A percentile compares a stretch with the other conserved stretches of the same genome.
These are phyloP conservation scores for Synchytrium microbalum DNA, from an alignment of 371 early-diverging fungal species.

Conservation along the genomic window DNA sequence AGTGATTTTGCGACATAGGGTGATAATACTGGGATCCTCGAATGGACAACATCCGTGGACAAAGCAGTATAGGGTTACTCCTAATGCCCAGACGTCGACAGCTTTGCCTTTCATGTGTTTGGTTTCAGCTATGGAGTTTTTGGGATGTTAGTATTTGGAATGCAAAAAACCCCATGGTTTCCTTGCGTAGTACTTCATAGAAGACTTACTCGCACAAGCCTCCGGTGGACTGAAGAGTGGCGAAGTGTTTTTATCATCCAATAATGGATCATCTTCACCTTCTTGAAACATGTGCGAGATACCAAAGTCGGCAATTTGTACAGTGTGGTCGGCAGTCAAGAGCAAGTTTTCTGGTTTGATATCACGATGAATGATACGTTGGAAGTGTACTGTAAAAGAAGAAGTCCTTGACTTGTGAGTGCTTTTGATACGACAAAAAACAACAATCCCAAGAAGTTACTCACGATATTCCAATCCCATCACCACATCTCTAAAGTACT, in stretches of 20 bases:
- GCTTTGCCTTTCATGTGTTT: conserved; percentile 28
- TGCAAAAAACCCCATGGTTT: neutral
- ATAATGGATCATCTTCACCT: conserved; percentile 22
- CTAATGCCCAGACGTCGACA: conserved; percentile 45
- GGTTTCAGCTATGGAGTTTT: conserved; percentile 15
- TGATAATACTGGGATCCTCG: conserved; percentile 53
- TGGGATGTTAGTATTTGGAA: neutral
- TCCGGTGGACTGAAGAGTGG: conserved; percentile 45
- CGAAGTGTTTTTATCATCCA: conserved; percentile 34
- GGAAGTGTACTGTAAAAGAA: conserved; percentile 33
- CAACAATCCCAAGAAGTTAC: conserved; percentile 8
- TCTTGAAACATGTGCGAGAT: conserved; percentile 44
- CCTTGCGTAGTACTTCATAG: conserved; percentile 6
- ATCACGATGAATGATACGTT: conserved; percentile 47
- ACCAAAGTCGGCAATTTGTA: conserved; percentile 50
- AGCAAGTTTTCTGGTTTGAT: conserved; percentile 52
- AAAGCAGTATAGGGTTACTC: conserved; percentile 89
- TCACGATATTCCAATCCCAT: conserved; percentile 49
- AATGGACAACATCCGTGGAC: conserved; percentile 89
- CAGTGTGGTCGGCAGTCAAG: conserved; percentile 22
- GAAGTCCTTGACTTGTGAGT: neutral
- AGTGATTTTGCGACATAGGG: conserved; percentile 62
- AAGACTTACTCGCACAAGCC: conserved; percentile 30
- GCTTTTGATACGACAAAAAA: neutral
- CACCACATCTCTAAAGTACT: conserved; percentile 45